Evolutionary conservation across 129 eudicot species (phyloP), one percentile per base, ranked within the genome.

Genomic region (Pittosporum tobira): DNA sequence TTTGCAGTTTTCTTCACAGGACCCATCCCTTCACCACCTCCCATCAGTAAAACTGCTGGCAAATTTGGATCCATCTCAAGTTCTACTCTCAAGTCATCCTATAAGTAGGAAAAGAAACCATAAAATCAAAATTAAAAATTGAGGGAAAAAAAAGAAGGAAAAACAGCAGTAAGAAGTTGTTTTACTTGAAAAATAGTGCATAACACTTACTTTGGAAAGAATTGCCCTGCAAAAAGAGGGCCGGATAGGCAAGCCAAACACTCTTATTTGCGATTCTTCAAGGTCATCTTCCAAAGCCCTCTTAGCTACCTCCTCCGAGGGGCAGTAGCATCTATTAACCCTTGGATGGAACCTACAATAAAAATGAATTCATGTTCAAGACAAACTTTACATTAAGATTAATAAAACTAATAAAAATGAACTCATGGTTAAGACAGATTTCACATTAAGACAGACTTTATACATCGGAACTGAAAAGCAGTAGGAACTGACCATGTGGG

Each of bases 11-110:
- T 85, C 78, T 85, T 79, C 23, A 90, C 97, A 7, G 97, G 97
- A 6, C 97, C 97, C 97, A 90, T 90, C 57, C 97, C 97, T 81
- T 90, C 97, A 40, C 97, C 97, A 48, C 97, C 97, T 59, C 97
- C 97, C 97, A 90, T 90, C 63, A 90, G 78, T 74, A 90, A 62
- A 23, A 90, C 95, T 5, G 97, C 87, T 24, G 97, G 97, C 57
- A 90, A 59, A 30, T 69, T 37, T 5, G 79, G 79, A 48, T 90
- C 89, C 76, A 90, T 72, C 59, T 78, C 89, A 52, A 90, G 87
- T 61, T 90, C 97, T 48, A 70, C 88, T 65, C 97, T 66, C 21
- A 82, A 78, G 20, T 83, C 89, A 48, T 80, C 88, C 97, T 89
- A 59, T 31, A 31, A 56, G 45, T 49, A 30, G 20, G 24, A 15